These are phyloP conservation scores for Monascus ruber DNA, from an alignment of 2,329 filamentous ascomycete species.

Conservation along the genomic window DNA sequence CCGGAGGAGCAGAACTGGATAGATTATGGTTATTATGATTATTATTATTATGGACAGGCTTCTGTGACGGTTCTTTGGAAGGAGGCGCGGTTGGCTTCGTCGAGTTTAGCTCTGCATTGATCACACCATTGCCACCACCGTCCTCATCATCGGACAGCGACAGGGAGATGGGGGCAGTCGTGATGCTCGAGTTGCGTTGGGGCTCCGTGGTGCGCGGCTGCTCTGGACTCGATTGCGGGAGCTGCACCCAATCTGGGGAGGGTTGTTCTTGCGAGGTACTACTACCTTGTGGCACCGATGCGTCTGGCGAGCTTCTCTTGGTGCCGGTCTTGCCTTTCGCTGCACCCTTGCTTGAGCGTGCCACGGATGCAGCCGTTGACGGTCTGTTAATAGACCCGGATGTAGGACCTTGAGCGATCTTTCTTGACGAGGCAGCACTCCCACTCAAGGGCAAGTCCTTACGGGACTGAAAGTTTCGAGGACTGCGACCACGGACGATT, in stretches of 20 bases:
- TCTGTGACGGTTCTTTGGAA: conserved; percentile 15
- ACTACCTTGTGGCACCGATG: conserved; percentile 18
- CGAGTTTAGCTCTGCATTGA: conserved; percentile 10
- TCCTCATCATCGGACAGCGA: conserved; percentile 48
- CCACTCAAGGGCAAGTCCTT: conserved; percentile 85
- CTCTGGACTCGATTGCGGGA: conserved; percentile 40
- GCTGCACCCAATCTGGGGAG: conserved; percentile 26
- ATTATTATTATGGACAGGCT: conserved; percentile 15
- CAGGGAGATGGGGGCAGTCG: conserved; percentile 41
- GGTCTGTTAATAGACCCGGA: conserved; percentile 20
- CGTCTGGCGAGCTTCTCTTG: conserved; percentile 26
- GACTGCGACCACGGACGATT: conserved; percentile 85
- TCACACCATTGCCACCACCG: conserved; percentile 28
- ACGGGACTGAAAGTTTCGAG: conserved; percentile 84
- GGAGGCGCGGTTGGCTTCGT: conserved; percentile 11
- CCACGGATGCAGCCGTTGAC: conserved; percentile 18
- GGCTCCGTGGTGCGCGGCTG: conserved; percentile 31
- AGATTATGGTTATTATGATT: no score
- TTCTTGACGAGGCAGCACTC: conserved; percentile 66
- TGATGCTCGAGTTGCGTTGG: conserved; percentile 23
- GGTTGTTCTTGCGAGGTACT: conserved; percentile 15
- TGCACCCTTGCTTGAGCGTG: conserved; percentile 15
- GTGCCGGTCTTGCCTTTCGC: conserved; percentile 17
- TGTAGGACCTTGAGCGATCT: conserved; percentile 43
- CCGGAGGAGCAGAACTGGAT: conserved; percentile 11